Base-by-base conservation (phyloP, 2,329 filamentous ascomycete genomes). In the Monosporascus sp. region DNA sequence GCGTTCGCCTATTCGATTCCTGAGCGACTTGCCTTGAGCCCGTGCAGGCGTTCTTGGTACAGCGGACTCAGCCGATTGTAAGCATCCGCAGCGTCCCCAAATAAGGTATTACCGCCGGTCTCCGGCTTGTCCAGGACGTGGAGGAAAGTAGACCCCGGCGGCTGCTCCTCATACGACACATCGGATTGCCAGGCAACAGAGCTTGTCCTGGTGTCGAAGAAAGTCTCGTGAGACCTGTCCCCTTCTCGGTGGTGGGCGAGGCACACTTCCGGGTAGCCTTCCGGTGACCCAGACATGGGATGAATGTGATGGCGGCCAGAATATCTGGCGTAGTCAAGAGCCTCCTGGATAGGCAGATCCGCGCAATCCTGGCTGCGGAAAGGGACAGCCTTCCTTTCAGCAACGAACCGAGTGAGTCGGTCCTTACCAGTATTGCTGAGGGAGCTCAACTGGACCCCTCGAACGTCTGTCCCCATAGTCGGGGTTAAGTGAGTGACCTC, bases 121-220 rank as follows among this genome's bases (percentile, higher is more conserved):
- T 82, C 77, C 1, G 91, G 91, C 45, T 82, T 86, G 66, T 96
- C 91, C n/a, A 97, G 80, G 49, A 91, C 78, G 67, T 95, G 96
- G 37, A 96, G 72, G 72, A 96, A 95, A 0, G 92, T 96, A 0
- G 91, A 96, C 31, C 91, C 90, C 0, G 92, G 91, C 1, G 92
- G 91, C 72, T 97, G 91, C 60, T 82, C 75, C 74, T 96, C 92
- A 67, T 95, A 96, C 0, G 88, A 89, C 1, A 96, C 86, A 61
- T 96, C 91, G 0, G 86, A 89, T 73, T 96, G 91, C 91, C 91
- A 96, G 7, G 89, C 89, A 1, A 95, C 85, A 1, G 86, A 89
- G 71, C 86, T 93, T 3, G 88, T 92, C 22, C 88, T 81, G 47
- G 82, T 81, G 54, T 65, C 73, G 54, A 89, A 84, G 69, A 85